Base-by-base conservation (phyloP, 129 eudicot genomes). In the Erigeron canadensis region DNA sequence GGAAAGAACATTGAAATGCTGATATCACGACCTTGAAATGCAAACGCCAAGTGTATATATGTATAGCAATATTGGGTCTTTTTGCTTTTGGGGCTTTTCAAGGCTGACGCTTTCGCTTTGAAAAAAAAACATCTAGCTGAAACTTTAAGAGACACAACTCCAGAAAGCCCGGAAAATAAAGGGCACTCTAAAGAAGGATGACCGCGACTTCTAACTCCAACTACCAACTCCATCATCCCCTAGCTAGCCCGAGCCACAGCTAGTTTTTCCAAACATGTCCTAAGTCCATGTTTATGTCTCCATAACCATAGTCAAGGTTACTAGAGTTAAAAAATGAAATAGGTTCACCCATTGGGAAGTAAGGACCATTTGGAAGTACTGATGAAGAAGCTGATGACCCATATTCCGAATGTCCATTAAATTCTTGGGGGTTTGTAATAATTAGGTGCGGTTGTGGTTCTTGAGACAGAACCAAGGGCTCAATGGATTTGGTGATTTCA, bases 231-330 rank as follows among this genome's bases (percentile, higher is more conserved):
- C 34, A 3, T 0, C 34, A 1, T 2, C 34, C n/a, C n/a, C n/a
- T n/a, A n/a, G n/a, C n/a, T 23, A 23, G 34, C 34, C 34, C 34
- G 2, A 23, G 34, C 34, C 34, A 23, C 2, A 28, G 34, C 34
- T 28, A 28, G 1, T 28, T 44, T 10, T 44, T 2, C 48, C 11
- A 44, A 44, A 28, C 34, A 28, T 28, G 1, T 28, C 34, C 11
- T 10, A 45, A 15, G 10, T 60, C 80, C 75, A 69, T 59, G 69
- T 69, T 47, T 55, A 76, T 59, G 61, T 68, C 42, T 68, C 18
- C 71, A 51, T 48, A 60, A 38, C 21, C 70, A 40, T 18, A 69
- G 43, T 15, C 10, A 46, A 17, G 19, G 10, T 68, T 43, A 9
- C 8, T 37, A 45, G 58, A 44, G 80, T 56, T 17, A 39, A 13